Conservation (phyloP, 2,329 filamentous ascomycete species). For the Penicillium sp. region DNA sequence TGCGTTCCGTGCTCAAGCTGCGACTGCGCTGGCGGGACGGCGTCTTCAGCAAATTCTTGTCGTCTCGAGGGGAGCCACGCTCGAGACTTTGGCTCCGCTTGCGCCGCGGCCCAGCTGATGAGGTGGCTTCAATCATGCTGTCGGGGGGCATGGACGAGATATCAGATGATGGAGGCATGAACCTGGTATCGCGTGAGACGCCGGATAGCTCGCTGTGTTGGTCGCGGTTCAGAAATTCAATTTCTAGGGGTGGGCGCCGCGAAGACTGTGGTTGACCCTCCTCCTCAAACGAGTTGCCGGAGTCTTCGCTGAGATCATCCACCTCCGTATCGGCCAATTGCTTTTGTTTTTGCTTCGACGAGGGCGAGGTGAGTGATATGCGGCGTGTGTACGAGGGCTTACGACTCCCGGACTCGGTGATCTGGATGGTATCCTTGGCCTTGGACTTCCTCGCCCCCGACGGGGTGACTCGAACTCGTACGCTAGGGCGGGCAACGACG, state of each 20-base stretch:
- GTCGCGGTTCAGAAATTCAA: conserved; percentile 73
- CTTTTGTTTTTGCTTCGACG: conserved; percentile 39
- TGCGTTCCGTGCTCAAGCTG: conserved; percentile 64
- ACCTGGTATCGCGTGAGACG: conserved; percentile 59
- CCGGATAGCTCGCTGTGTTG: conserved; percentile 64
- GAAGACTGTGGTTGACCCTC: conserved; percentile 69
- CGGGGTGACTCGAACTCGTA: conserved; percentile 76
- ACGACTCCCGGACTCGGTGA: conserved; percentile 73
- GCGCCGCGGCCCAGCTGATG: conserved; percentile 46
- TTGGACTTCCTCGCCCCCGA: conserved; percentile 59
- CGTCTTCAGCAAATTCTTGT: conserved; percentile 55
- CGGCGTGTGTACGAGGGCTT: conserved; percentile 68
- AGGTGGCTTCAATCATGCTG: conserved; percentile 60
- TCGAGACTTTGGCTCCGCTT: conserved; percentile 53
- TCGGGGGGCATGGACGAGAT: conserved; percentile 80
- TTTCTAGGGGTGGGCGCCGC: conserved; percentile 71
- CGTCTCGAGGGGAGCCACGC: conserved; percentile 34
- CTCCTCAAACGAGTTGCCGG: conserved; percentile 73
- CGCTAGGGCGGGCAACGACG: conserved; percentile 72
- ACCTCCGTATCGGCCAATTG: conserved; percentile 34
- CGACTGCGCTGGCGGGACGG: conserved; percentile 58
- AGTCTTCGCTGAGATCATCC: conserved; percentile 67
- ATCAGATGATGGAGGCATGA: conserved; percentile 70
- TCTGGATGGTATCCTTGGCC: conserved; percentile 73
- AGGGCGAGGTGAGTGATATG: conserved; percentile 58